Base-by-base conservation (phyloP, 2,329 filamentous ascomycete species). In the Calonectria pseudoturangicola region DNA sequence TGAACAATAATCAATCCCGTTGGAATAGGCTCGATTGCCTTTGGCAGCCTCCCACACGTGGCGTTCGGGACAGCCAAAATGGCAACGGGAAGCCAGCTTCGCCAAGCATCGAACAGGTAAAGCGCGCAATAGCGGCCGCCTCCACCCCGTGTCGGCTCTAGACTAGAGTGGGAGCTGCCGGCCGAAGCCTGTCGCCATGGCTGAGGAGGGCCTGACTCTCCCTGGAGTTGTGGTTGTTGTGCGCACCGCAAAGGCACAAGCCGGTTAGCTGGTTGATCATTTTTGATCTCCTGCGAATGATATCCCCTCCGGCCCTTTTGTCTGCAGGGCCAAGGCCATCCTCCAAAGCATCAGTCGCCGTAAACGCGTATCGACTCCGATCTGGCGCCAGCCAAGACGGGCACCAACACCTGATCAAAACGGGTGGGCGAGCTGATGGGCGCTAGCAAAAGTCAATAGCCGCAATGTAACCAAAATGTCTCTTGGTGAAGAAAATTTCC, bases 401-500 rank as follows among this genome's bases (percentile, higher is more conserved):
- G 33, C n/a, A n/a, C n/a, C 54, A 18, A 27, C 7, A 39, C 13
- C 36, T 58, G 33, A 58, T 58, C 2, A 36, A 12, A 41, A 27
- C 54, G n/a, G 18, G 30, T 25, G 13, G 36, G 33, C 33, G 21
- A 16, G 54, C 33, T 25, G 54, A 27, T 39, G 12, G 33, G 54
- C 54, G 36, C 54, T 58, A 58, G 33, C 54, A 56, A 58, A 58
- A 58, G n/a, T 41, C 33, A 41, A 58, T 21, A 58, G 54, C 54
- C 54, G 54, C 54, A 58, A 58, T 58, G 33, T 41, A 58, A 58
- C 54, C 54, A 15, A 58, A 58, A 21, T 39, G 15, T 39, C 54
- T 58, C 33, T 58, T 41, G 10, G 33, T 58, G 54, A 33, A n/a
- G n/a, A 41, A 58, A 41, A 58, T 27, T 27, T 15, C 10, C 36